A percentile compares a stretch with the other conserved stretches of the same genome.
Evolutionary conservation across 1,284 basidiomycete genomes (phyloP).

Genomic region (Trichosporon ovoides): DNA sequence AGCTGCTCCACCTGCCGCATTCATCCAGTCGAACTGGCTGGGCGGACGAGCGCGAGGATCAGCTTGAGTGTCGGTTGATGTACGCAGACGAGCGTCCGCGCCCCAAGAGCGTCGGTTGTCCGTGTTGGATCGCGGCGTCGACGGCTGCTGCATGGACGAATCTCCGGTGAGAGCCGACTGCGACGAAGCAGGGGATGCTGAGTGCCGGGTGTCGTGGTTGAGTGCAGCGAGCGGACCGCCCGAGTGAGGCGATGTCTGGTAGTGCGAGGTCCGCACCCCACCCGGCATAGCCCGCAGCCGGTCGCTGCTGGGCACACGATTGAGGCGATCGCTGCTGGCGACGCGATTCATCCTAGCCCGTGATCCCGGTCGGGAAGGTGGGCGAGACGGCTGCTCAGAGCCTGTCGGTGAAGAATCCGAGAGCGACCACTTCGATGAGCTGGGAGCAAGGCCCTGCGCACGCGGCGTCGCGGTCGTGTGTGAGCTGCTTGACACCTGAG

Average conservation of each 20-base stretch:
- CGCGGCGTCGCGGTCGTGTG: constrained; percentile 5
- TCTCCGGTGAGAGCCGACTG: constrained; percentile 26
- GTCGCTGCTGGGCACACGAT: too few species aligned
- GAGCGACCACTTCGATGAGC: constrained; percentile 20
- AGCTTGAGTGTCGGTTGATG: constrained; percentile 3
- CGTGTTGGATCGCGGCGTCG: constrained; percentile 22
- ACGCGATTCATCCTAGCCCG: constrained; percentile 4
- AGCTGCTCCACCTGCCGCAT: not conserved
- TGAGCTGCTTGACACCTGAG: not conserved
- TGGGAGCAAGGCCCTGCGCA: not conserved
- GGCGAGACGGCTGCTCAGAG: not conserved
- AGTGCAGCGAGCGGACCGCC: constrained; percentile 6
- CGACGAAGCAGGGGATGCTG: constrained; percentile 27
- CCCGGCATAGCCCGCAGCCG: constrained; percentile 8
- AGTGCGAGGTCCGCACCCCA: not conserved
- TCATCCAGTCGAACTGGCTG: constrained; percentile 11
- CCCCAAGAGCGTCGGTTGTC: constrained; percentile 17
- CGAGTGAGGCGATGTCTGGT: constrained; percentile 8
- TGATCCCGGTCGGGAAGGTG: constrained; percentile 9
- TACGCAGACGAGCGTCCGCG: not conserved
- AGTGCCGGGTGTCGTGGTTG: constrained; percentile 6
- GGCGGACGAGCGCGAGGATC: constrained; percentile 4
- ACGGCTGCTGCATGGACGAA: constrained; percentile 20
- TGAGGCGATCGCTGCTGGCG: too few species aligned
- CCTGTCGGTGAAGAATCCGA: constrained; percentile 12